Percentiles rank a stretch among this genome's conserved stretches.
Conservation (phyloP, 177 flowering plant species). For the Vitis hybrid region DNA sequence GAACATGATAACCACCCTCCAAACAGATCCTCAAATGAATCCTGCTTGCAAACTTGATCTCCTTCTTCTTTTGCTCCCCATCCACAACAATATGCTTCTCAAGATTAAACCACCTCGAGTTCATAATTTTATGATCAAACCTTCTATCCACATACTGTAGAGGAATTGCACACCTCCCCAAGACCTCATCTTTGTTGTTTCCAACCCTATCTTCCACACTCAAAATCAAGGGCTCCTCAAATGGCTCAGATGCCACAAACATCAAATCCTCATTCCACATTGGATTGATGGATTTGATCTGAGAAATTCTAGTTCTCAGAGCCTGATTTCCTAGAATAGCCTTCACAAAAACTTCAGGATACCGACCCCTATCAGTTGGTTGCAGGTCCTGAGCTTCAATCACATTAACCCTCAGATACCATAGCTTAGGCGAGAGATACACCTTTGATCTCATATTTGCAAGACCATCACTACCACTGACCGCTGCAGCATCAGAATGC, state of each 20-base stretch:
- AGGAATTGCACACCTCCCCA: constrained; percentile 38
- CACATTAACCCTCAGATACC: constrained; percentile 48
- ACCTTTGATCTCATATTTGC: constrained; percentile 43
- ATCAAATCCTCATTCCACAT: constrained; percentile 53
- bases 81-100: constrained; percentile 37
- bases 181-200: constrained; percentile 37
- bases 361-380: constrained; percentile 32
- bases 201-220: constrained; percentile 48
- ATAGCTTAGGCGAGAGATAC: constrained; percentile 45
- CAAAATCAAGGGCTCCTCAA: constrained; percentile 42
- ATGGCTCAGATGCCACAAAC: constrained; percentile 49
- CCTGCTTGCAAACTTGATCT: constrained; percentile 45
- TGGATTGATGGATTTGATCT: constrained; percentile 35
- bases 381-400: constrained; percentile 45
- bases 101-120: constrained; percentile 38
- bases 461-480: constrained; percentile 34
- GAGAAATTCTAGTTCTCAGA: constrained; percentile 35
- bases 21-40: constrained; percentile 44
- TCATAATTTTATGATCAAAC: constrained; percentile 35
- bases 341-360: constrained; percentile 41
- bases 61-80: constrained; percentile 41
- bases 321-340: constrained; percentile 41
- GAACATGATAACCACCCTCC: constrained; percentile 52
- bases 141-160: constrained; percentile 36
- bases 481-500: constrained; percentile 46